phyloP scores from a whole-genome alignment of 2,329 filamentous ascomycete species.

The Hypoxylon sp. region DNA sequence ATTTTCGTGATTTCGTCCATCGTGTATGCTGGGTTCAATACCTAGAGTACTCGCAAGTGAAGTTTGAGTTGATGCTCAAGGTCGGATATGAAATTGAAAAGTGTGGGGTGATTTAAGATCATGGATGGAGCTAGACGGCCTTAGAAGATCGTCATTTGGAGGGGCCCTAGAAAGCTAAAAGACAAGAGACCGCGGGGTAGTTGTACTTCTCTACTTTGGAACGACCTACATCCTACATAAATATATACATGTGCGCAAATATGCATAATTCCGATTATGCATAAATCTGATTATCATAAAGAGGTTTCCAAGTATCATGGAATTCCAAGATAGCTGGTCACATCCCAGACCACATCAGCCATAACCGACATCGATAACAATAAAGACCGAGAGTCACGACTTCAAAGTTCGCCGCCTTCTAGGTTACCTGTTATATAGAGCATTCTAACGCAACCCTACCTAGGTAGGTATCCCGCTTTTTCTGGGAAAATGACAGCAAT shows the following conservation, averaged over 20 bases:
- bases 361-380: no score
- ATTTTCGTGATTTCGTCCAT: conserved; percentile 52
- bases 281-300: not conserved
- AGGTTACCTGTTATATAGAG: no score
- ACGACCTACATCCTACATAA: no score
- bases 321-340: no score
- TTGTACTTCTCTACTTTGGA: not conserved
- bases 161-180: conserved; percentile 2
- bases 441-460: no score
- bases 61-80: not conserved
- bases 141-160: conserved; percentile 18
- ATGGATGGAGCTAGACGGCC: not conserved
- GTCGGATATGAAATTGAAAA: not conserved
- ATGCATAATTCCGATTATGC: not conserved
- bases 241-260: not conserved
- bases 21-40: not conserved
- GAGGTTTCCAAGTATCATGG: no score
- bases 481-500: not conserved
- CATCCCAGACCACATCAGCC: no score
- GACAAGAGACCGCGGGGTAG: conserved; percentile 6
- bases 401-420: no score
- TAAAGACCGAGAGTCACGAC: no score
- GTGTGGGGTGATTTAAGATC: not conserved
- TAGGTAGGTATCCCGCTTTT: no score
- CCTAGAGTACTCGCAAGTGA: not conserved